A percentile compares a stretch with the other conserved stretches of the same genome.
Conservation (phyloP, 78 protist species). For the Dictyostelium purpureum region DNA sequence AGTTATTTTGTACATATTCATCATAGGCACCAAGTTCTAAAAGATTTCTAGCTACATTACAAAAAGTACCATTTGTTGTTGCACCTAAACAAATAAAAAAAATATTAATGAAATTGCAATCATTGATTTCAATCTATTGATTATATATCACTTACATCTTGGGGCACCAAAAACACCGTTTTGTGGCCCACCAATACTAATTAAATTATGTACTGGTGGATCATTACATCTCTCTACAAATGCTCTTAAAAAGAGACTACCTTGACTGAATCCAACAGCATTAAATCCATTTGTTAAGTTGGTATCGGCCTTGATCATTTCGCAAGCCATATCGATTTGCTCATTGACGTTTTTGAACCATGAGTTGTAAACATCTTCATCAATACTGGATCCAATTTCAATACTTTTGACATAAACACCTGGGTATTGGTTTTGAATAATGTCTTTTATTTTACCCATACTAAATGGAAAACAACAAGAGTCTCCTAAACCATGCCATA, state of each 20-base stretch:
- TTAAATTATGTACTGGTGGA: conserved; percentile 81
- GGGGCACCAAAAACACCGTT: conserved; percentile 84
- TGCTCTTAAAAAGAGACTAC: conserved; percentile 85
- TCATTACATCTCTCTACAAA: conserved; percentile 82
- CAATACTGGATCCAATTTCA: conserved; percentile 55
- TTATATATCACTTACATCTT: no score
- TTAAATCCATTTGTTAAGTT: conserved; percentile 79
- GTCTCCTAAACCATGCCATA: conserved; percentile 90
- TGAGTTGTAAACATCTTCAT: conserved; percentile 52
- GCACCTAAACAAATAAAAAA: no score
- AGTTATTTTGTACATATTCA: conserved; percentile 33
- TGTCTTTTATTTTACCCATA: conserved; percentile 73
- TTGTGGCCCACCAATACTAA: conserved; percentile 89
- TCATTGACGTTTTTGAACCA: conserved; percentile 80
- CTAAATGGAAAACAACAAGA: conserved; percentile 78
- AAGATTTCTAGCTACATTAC: conserved; percentile 36
- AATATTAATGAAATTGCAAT: background rate
- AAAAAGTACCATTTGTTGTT: conserved; percentile 12
- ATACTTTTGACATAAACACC: conserved; percentile 73
- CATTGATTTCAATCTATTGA: no score
- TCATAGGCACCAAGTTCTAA: conserved; percentile 68
- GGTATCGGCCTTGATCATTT: conserved; percentile 34
- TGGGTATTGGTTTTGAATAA: conserved; percentile 63
- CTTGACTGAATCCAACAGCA: conserved; percentile 90
- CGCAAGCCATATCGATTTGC: conserved; percentile 64